Base-by-base conservation (phyloP, 371 early-diverging fungal genomes). In the Mucor ambiguus region DNA sequence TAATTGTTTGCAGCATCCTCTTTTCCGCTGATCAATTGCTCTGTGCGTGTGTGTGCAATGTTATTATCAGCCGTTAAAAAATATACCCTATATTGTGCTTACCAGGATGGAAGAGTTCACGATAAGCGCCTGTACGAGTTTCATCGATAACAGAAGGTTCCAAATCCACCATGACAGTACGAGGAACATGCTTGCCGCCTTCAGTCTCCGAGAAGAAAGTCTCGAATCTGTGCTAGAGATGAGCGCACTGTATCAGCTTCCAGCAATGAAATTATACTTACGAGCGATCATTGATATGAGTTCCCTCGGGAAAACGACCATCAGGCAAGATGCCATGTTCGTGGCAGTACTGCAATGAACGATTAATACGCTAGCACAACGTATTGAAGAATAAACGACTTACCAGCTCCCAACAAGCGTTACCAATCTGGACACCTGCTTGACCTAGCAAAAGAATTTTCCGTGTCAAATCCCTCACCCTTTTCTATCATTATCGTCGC, bases 1-100 rank as follows among this genome's bases (percentile, higher is more conserved):
- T 98, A 99, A 92, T 98, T 98, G 90, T 99, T 98, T 72, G 98
- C 99, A 41, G 99, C 99, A 79, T 98, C 99, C 85, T 98, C 98
- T 87, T 98, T 97, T 71, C 99, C 99, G 70, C 92, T 91, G 83
- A 99, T 97, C 71, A 99, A 86, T 60, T 68, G 71, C 37, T 61
- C 60, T 67, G 24, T 37, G 9, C 28, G 16, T 16, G 14, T 10
- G 12, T 7, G 30, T 11, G 29, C 24, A 1, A 24, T 29, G 3
- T 56, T 54, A 54, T 30, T 24, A 54, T 54, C 30, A 54, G 41
- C 41, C 11, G 55, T 54, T 29, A 24, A 28, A 54, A 54, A 52
- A 35, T 35, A 33, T 18, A 14, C 29, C 26, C 55, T 54, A 54
- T 3, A 16, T n/a, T n/a, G 10, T 0, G 43, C 37, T 60, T 79